Conservation (phyloP, 345 rosid species). For the Citropsis articulata region DNA sequence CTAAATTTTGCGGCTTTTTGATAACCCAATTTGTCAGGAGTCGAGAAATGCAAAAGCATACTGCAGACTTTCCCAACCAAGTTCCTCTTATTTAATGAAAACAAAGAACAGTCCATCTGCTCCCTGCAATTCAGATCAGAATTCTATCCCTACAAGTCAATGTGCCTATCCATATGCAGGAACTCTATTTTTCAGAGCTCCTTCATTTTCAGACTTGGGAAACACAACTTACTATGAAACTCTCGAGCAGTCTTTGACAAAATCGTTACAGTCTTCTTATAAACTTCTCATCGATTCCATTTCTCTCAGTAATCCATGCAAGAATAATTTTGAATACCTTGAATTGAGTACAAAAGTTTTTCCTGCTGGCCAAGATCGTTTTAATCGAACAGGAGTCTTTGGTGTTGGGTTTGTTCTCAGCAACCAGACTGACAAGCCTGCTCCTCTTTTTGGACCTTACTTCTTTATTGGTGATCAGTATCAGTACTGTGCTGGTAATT, state of each 20-base stretch:
- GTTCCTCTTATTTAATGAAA: slow-evolving; percentile 36
- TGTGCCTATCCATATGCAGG: slow-evolving; percentile 72
- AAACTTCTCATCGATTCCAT: slow-evolving; percentile 64
- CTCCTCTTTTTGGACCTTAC: slow-evolving; percentile 52
- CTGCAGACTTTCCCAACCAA: slow-evolving; percentile 34
- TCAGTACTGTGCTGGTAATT: slow-evolving; percentile 45
- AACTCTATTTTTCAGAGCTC: slow-evolving; percentile 52
- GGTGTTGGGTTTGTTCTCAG: slow-evolving; percentile 51
- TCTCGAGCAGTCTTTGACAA: slow-evolving; percentile 33
- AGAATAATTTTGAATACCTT: slow-evolving; percentile 40
- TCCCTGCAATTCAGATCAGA: slow-evolving; percentile 30
- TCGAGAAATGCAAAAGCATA: slow-evolving; percentile 7
- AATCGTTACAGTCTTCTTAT: slow-evolving; percentile 17
- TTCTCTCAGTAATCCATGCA: slow-evolving; percentile 54
- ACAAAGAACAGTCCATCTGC: slow-evolving; percentile 37
- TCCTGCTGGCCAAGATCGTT: slow-evolving; percentile 45
- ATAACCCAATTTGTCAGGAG: no score
- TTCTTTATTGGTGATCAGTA: slow-evolving; percentile 40
- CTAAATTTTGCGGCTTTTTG: no score
- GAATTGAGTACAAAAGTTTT: slow-evolving; percentile 45
- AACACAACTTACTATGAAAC: slow-evolving; percentile 28
- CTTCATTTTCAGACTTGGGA: slow-evolving; percentile 59
- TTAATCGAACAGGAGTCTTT: slow-evolving; percentile 42
- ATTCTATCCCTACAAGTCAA: slow-evolving; percentile 55
- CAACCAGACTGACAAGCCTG: slow-evolving; percentile 30